These are phyloP conservation scores for Brassica incana DNA, from an alignment of 345 rosid genomes.

Conservation along the genomic window DNA sequence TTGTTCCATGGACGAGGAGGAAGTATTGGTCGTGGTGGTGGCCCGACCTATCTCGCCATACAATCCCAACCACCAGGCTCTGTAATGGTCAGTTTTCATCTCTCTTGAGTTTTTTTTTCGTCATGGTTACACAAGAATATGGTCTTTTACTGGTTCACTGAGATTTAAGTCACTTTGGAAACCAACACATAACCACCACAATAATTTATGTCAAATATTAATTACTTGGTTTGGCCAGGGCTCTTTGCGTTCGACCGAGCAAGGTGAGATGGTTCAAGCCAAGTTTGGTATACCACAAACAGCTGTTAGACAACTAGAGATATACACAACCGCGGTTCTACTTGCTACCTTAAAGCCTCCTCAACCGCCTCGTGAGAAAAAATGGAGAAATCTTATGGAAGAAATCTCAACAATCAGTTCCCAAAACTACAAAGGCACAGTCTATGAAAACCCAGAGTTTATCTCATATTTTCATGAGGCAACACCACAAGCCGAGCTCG, in stretches of 20 bases:
- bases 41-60: conserved; percentile 93
- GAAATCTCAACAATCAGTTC: conserved; percentile 88
- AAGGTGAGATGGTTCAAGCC: conserved; percentile 99
- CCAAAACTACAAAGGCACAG: conserved; percentile 67
- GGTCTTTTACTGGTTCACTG: background rate
- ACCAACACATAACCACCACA: background rate
- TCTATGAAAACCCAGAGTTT: conserved; percentile 90
- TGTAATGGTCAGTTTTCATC: conserved; percentile 68
- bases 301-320: conserved; percentile 89
- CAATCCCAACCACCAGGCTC: conserved; percentile 99
- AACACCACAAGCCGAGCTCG: conserved; percentile 96
- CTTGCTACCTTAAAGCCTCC: conserved; percentile 90
- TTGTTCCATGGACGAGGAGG: conserved; percentile 99
- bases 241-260: conserved; percentile 92
- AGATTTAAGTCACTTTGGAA: background rate
- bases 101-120: background rate
- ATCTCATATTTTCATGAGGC: conserved; percentile 93
- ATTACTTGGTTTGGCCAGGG: conserved; percentile 51
- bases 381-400: conserved; percentile 95
- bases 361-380: conserved; percentile 81
- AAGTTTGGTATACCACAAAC: conserved; percentile 93
- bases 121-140: background rate
- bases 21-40: conserved; percentile 98
- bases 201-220: background rate
- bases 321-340: conserved; percentile 93